Base-by-base conservation (phyloP, 1,284 basidiomycete species). In the Cutaneotrichosporon cavernicola region DNA sequence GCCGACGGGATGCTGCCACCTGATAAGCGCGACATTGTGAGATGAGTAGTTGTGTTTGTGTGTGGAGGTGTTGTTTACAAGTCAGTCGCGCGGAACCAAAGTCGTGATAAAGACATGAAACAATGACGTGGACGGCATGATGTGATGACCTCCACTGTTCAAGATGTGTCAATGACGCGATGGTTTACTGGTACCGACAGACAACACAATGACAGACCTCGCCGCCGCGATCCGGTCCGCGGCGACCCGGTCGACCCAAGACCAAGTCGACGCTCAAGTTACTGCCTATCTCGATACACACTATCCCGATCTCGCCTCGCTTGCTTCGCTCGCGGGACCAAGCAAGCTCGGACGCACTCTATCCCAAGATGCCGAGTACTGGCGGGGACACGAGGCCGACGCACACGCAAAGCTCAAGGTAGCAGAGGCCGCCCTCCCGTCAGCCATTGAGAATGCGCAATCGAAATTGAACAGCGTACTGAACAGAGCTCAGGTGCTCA, bases 401-500 rank as follows among this genome's bases (percentile, higher is more conserved):
- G 69, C 73, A 22, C 58, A 52, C 5, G 31, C 18, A 6, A 47
- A 74, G 68, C 69, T 79, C 8, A 68, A 63, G 5, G 67, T 65
- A 9, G 76, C 74, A 1, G 65, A 68, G n/a, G 57, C 64, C 1
- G 64, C 61, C 10, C 65, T 80, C 5, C 77, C 75, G 0, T 36
- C 51, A n/a, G 68, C 75, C 0, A 70, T 78, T 2, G 65, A 68
- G 16, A 61, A 65, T 1, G 74, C 76, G 2, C 73, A 74, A 18
- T 58, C 58, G 1, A 58, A 64, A 18, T 68, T 81, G 0, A 69
- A 70, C n/a, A 52, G 21, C 10, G 64, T 80, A 3, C 80, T 90
- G 14, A 80, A 84, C 59, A 84, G 86, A 13, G 89, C 90, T 0
- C 88, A 90, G 71, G 86, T 88, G 60, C 81, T 92, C 38, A 87